These are phyloP conservation scores for Nannochloropsis gaditana DNA, from an alignment of 108 stramenopile species.

Conservation along the genomic window DNA sequence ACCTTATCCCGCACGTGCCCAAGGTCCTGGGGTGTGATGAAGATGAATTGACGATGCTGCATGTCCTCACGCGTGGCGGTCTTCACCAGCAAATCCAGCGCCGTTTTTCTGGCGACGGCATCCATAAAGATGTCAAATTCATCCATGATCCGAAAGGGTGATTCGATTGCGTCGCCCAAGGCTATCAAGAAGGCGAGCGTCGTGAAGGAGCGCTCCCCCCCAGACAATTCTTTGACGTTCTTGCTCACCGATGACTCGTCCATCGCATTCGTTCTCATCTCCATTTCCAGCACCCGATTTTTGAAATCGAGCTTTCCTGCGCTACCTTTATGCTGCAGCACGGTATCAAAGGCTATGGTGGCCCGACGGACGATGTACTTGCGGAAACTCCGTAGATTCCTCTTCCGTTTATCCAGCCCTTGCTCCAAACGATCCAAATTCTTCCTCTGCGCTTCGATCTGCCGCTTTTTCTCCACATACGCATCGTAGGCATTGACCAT, in stretches of 20 bases:
- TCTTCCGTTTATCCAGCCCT: constrained; percentile 24
- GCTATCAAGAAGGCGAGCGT: constrained; percentile 84
- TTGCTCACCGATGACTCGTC: constrained; percentile 28
- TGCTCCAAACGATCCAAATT: neutral
- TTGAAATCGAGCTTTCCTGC: constrained; percentile 46
- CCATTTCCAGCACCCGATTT: constrained; percentile 31
- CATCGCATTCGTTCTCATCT: constrained; percentile 35
- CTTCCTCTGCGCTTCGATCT: neutral
- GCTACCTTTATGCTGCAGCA: constrained; percentile 44
- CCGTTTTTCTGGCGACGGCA: constrained; percentile 71
- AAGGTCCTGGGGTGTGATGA: constrained; percentile 90
- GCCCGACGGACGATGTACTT: constrained; percentile 18
- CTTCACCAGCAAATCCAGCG: constrained; percentile 66
- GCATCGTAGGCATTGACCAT: neutral
- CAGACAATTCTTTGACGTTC: constrained; percentile 40
- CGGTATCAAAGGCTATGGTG: constrained; percentile 31
- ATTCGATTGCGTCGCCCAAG: constrained; percentile 77
- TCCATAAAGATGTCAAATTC: constrained; percentile 98
- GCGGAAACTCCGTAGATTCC: neutral
- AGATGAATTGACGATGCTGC: constrained; percentile 80
- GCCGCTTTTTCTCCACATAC: constrained; percentile 7
- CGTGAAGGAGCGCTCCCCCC: constrained; percentile 64
- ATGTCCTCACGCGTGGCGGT: constrained; percentile 22
- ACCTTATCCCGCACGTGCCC: constrained; percentile 15
- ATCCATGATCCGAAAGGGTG: constrained; percentile 95